Evolutionary conservation across 345 rosid genomes (phyloP), one percentile per base, ranked within the genome.

Genomic region (Zanthoxylum bungeanum): DNA sequence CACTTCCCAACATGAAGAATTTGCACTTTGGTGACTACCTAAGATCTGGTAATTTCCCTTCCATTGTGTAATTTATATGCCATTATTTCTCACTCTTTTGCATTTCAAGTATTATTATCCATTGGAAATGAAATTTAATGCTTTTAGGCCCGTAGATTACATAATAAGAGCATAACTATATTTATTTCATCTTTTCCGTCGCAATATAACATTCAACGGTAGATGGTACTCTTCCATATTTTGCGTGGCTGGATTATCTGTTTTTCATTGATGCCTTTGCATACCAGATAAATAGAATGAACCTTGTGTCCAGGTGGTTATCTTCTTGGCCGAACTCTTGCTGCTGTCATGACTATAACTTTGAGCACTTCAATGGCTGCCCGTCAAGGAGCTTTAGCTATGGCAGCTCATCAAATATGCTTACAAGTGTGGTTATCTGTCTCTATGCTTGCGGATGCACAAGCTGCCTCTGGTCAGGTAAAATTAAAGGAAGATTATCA

Each of bases 381-480:
- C 55, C 81, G 76, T 34, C 80, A 75, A 52, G 85, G 85, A 53
- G 70, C 85, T 11, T 53, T 78, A 34, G 77, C 80, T 39, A 69
- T 78, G 82, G 85, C 85, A 9, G 85, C 78, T 60, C 79, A 78
- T 75, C 85, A 81, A 57, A 73, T 81, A 65, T 81, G 85, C 51
- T 66, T 81, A 72, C 85, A 81, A 60, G 82, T 81, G 52, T 81
- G 79, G 79, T 68, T 81, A 50, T 78, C 82, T 36, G 77, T 69
- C 25, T 78, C 85, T 1, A 72, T 78, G 65, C 85, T 81, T 40
- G 75, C 74, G 61, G 85, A 81, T 78, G 85, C 82, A 36, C 81
- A 72, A 72, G 85, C 80, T 30, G 75, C 81, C 51, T 73, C 85
- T 6, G 66, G 79, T 66, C 85, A 81, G 77, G 82, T 75, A 47